Conservation (phyloP, 2,329 filamentous ascomycete genomes). For the Fusarium secorum region DNA sequence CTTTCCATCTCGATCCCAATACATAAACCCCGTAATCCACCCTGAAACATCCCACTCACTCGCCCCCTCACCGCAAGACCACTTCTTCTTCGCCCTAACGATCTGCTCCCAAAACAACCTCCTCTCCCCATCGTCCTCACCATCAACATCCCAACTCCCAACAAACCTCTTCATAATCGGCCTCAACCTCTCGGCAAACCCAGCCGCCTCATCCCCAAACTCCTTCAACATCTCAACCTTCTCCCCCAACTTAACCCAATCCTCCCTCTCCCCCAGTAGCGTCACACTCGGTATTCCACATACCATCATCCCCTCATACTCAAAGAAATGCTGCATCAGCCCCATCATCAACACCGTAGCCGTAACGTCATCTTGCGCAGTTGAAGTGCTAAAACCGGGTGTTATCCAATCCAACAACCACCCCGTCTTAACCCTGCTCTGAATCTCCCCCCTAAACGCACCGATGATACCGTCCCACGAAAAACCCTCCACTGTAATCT, state of each 20-base stretch:
- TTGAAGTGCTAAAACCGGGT: constrained; percentile 54
- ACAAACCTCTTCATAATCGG: constrained; percentile 58
- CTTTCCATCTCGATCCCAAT: constrained; percentile 51
- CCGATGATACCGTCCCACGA: constrained; percentile 41
- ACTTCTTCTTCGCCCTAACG: constrained; percentile 47
- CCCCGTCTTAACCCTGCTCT: constrained; percentile 48
- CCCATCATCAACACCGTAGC: constrained; percentile 57
- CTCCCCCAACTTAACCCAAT: constrained; percentile 52
- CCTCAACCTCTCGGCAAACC: constrained; percentile 50
- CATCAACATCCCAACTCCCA: constrained; percentile 51
- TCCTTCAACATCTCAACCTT: constrained; percentile 53
- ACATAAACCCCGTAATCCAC: constrained; percentile 59
- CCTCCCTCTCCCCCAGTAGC: constrained; percentile 48
- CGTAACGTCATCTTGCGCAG: constrained; percentile 49
- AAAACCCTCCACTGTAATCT: constrained; percentile 45
- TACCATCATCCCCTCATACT: constrained; percentile 47
- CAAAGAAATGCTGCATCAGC: constrained; percentile 52
- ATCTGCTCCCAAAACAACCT: constrained; percentile 55
- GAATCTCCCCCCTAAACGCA: constrained; percentile 51
- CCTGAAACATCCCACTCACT: constrained; percentile 52
- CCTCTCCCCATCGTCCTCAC: constrained; percentile 28
- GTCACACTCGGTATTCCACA: constrained; percentile 56
- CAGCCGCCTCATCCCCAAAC: constrained; percentile 53
- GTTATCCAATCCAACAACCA: constrained; percentile 54
- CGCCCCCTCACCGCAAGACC: constrained; percentile 41